A percentile compares a stretch with the other conserved stretches of the same genome.
Evolutionary conservation across 1,284 basidiomycete species (phyloP).

Genomic region (Lignosus rhinocerotis): DNA sequence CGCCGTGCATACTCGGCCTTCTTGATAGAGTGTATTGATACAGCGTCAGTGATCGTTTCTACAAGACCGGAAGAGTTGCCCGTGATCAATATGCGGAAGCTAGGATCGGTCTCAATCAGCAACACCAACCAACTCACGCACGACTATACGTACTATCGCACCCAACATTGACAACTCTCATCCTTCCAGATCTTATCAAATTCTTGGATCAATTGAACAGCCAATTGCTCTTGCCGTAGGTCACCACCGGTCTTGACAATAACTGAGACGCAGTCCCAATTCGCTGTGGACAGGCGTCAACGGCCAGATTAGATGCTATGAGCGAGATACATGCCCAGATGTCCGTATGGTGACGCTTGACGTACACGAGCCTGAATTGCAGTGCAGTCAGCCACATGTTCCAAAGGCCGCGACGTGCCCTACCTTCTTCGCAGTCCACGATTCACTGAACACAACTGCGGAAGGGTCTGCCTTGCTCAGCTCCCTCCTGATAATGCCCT

Average conservation of each 20-base stretch:
- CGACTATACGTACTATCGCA: conserved; percentile 72
- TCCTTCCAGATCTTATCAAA: conserved; percentile 96
- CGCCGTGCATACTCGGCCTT: conserved; percentile 95
- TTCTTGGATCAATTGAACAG: conserved; percentile 92
- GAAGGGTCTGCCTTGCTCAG: conserved; percentile 97
- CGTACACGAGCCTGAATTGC: conserved; percentile 78
- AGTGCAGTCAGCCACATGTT: conserved; percentile 11
- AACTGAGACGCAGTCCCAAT: conserved; percentile 89
- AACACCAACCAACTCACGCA: neutral
- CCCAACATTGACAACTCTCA: conserved; percentile 88
- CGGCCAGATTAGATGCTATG: too few relatives aligned
- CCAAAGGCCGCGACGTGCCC: conserved; percentile 15
- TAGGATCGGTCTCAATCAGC: conserved; percentile 8
- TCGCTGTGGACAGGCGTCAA: conserved; percentile 40
- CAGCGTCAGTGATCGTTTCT: conserved; percentile 94
- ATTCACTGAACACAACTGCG: conserved; percentile 92
- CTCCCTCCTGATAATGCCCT: conserved; percentile 89
- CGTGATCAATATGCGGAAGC: conserved; percentile 86
- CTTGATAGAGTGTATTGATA: conserved; percentile 99
- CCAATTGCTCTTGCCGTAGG: conserved; percentile 95
- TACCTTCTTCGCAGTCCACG: conserved; percentile 93
- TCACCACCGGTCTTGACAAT: conserved; percentile 99
- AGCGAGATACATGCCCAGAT: conserved; percentile 63
- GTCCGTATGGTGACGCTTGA: conserved; percentile 92
- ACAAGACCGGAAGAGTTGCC: conserved; percentile 92